Conservation (phyloP, 371 early-diverging fungal species). For the Lichtheimia ornata region DNA sequence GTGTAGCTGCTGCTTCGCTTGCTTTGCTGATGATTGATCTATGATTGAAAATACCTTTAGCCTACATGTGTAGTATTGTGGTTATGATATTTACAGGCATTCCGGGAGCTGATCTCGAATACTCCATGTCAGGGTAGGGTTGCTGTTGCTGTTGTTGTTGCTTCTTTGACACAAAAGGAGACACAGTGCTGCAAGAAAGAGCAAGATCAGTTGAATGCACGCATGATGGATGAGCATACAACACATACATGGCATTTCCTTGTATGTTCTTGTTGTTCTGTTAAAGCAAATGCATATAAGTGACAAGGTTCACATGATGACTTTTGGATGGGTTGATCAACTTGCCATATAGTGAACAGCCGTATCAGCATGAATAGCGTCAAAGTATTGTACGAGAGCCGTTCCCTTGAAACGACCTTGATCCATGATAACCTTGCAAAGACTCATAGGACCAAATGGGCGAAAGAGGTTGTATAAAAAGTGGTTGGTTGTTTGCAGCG, state of each 20-base stretch:
- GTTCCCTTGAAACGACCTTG: conserved; percentile 37
- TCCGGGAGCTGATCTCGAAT: not conserved
- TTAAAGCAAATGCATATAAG: not conserved
- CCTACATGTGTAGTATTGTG: not conserved
- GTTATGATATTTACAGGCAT: not conserved
- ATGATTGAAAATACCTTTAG: not conserved
- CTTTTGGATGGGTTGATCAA: not conserved
- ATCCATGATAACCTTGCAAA: conserved; percentile 39
- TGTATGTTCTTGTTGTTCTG: conserved; percentile 36
- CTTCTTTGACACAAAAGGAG: conserved; percentile 20
- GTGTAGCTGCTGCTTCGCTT: too few species aligned
- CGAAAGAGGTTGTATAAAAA: conserved; percentile 44
- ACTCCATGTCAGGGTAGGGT: not conserved
- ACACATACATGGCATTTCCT: conserved; percentile 41
- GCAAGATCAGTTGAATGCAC: not conserved
- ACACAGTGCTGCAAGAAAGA: conserved; percentile 15
- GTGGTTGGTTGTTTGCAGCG: conserved; percentile 31
- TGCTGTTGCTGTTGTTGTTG: not conserved
- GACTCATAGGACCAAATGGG: conserved; percentile 50
- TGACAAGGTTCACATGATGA: not conserved
- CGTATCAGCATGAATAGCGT: conserved; percentile 29
- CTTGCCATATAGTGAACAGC: conserved; percentile 44
- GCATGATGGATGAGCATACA: not conserved
- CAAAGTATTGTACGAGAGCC: conserved; percentile 52
- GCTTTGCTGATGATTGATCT: not conserved